Conservation (phyloP, 257 asterid genomes). For the Echites panduratus region DNA sequence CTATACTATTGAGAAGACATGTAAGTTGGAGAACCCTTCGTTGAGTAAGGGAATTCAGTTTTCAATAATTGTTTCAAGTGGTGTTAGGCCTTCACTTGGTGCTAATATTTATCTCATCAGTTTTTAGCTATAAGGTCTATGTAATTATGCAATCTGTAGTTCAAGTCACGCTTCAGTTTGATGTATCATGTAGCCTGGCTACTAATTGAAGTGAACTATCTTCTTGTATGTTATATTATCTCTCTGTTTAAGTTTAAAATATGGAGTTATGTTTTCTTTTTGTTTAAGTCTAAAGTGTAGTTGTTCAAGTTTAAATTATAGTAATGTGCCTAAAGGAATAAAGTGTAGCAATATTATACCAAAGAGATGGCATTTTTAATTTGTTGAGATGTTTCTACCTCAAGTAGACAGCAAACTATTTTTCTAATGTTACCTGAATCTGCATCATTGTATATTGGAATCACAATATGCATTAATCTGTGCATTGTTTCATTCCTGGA, state of each 20-base stretch:
- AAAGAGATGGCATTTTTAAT: not conserved
- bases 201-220: not conserved
- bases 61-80: not conserved
- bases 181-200: not conserved
- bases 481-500: not conserved
- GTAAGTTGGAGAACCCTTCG: slow-evolving; percentile 41
- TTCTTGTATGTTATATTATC: not conserved
- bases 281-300: too few species aligned
- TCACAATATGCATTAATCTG: not conserved
- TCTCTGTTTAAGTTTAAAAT: not conserved
- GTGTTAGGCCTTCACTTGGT: not conserved
- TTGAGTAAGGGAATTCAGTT: not conserved
- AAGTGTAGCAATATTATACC: not conserved
- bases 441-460: not conserved
- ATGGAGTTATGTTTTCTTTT: too few species aligned
- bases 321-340: not conserved
- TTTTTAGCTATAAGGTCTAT: not conserved
- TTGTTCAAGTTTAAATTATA: not conserved
- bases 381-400: not conserved
- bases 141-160: not conserved
- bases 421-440: not conserved
- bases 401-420: not conserved
- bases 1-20: slow-evolving; percentile 80
- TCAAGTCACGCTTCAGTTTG: not conserved
- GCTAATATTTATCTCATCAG: not conserved